Evolutionary conservation across 2,329 filamentous ascomycete species (phyloP).

Genomic region (Calcarisporium arbuscula): DNA sequence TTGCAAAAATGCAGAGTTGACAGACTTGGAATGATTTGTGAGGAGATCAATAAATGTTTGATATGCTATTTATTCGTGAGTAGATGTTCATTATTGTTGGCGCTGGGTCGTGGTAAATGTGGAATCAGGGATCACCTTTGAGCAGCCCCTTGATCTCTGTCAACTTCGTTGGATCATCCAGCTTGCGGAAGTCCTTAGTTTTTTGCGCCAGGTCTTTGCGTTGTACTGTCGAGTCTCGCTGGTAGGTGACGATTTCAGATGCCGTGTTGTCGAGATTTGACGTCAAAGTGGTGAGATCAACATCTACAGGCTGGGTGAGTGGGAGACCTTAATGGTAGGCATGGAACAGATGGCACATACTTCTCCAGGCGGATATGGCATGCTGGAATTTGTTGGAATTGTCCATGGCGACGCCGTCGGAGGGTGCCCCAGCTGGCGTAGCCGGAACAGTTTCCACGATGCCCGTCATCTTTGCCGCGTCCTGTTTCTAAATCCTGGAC

Average conservation of each 20-base stretch:
- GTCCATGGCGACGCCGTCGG: slow-evolving; percentile 30
- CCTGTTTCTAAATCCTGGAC: too few species aligned
- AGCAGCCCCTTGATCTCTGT: slow-evolving; percentile 82
- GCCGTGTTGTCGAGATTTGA: slow-evolving; percentile 85
- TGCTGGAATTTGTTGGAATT: slow-evolving; percentile 91
- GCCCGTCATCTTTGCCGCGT: too few species aligned
- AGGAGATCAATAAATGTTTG: slow-evolving; percentile 96
- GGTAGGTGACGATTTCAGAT: slow-evolving; percentile 89
- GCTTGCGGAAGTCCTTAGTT: slow-evolving; percentile 94
- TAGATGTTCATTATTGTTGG: slow-evolving; percentile 12
- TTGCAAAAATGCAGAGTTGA: slow-evolving; percentile 88
- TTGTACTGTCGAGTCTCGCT: slow-evolving; percentile 91
- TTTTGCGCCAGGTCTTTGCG: slow-evolving; percentile 97
- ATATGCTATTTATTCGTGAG: too few species aligned
- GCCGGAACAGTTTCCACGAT: too few species aligned
- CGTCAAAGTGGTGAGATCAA: slow-evolving; percentile 79
- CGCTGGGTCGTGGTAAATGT: not conserved
- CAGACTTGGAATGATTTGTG: slow-evolving; percentile 90
- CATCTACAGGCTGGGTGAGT: slow-evolving; percentile 58
- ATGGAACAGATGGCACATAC: slow-evolving; percentile 45
- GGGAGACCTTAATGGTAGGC: too few species aligned
- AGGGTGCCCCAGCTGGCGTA: slow-evolving; percentile 18
- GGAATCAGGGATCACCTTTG: slow-evolving; percentile 62
- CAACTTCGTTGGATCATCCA: slow-evolving; percentile 83
- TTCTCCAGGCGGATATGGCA: slow-evolving; percentile 93